Conservation (phyloP, 2,329 filamentous ascomycete species). For the Diaporthe vaccinii region DNA sequence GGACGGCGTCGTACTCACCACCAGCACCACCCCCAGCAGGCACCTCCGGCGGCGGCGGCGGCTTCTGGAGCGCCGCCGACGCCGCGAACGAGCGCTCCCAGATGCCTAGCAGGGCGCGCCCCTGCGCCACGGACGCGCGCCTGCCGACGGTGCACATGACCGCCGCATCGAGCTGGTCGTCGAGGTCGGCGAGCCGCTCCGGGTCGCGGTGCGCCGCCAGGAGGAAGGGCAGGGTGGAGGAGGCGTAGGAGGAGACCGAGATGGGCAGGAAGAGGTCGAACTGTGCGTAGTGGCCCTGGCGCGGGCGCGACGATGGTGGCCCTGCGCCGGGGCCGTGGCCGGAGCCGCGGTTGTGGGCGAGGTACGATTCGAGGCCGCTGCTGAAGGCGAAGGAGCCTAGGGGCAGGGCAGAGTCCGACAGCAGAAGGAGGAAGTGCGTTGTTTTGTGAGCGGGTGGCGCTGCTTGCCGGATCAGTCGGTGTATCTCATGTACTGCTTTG, state of each 20-base stretch:
- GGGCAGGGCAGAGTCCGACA: conserved; percentile 85
- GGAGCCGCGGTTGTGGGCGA: conserved; percentile 71
- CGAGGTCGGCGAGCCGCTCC: conserved; percentile 65
- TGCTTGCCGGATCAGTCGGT: conserved; percentile 38
- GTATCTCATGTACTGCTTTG: neutral
- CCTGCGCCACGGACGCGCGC: conserved; percentile 81
- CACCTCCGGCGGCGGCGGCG: conserved; percentile 40
- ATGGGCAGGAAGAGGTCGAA: conserved; percentile 78
- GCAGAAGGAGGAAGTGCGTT: conserved; percentile 79
- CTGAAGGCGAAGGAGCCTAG: conserved; percentile 91
- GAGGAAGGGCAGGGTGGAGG: conserved; percentile 81
- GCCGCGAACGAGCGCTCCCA: conserved; percentile 79
- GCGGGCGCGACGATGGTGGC: neutral
- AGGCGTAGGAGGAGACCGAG: conserved; percentile 79
- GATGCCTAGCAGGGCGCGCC: conserved; percentile 78
- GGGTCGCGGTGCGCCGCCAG: conserved; percentile 75
- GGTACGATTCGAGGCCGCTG: conserved; percentile 85
- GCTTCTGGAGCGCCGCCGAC: conserved; percentile 47
- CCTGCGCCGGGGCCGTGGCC: neutral
- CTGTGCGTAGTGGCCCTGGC: conserved; percentile 50
- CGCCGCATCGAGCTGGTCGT: conserved; percentile 82
- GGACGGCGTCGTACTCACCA: conserved; percentile 35
- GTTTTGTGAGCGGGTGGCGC: conserved; percentile 42
- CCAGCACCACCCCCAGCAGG: neutral
- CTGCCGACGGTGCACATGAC: conserved; percentile 85